phyloP scores from a whole-genome alignment of 2,329 filamentous ascomycete genomes.

The Rhynchosporium secalis region DNA sequence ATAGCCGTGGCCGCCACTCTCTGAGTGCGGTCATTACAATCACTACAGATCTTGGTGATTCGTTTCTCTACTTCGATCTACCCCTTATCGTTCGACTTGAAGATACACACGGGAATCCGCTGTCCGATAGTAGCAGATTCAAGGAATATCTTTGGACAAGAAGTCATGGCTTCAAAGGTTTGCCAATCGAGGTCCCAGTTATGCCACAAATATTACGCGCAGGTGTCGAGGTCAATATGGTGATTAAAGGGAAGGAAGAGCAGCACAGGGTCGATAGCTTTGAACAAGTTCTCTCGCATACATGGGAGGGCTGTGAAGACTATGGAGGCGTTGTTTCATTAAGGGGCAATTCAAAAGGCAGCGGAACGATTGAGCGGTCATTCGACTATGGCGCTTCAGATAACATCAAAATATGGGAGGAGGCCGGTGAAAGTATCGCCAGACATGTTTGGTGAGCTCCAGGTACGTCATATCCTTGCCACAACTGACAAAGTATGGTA shows the following conservation, averaged over 20 bases:
- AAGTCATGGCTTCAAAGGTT: slow-evolving; percentile 31
- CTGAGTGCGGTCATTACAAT: slow-evolving; percentile 58
- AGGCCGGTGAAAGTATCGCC: slow-evolving; percentile 72
- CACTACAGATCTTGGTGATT: slow-evolving; percentile 64
- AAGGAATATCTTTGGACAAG: slow-evolving; percentile 34
- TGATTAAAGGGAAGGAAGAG: slow-evolving; percentile 26
- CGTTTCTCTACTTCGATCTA: slow-evolving; percentile 38
- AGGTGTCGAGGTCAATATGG: slow-evolving; percentile 23
- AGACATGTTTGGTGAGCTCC: slow-evolving; percentile 63
- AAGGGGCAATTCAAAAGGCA: slow-evolving; percentile 21
- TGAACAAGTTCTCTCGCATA: slow-evolving; percentile 16
- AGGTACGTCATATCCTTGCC: slow-evolving; percentile 28
- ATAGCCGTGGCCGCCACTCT: neutral
- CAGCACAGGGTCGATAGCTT: slow-evolving; percentile 19
- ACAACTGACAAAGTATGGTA: slow-evolving; percentile 31
- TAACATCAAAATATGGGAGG: slow-evolving; percentile 57
- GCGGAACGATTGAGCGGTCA: slow-evolving; percentile 31
- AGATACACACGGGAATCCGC: slow-evolving; percentile 11
- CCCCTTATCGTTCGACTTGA: slow-evolving; percentile 27
- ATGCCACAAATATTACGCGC: neutral
- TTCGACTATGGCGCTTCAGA: slow-evolving; percentile 18
- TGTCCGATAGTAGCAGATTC: slow-evolving; percentile 10
- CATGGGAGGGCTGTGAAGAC: neutral
- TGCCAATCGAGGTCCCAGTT: slow-evolving; percentile 28
- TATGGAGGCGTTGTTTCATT: slow-evolving; percentile 30